These are phyloP conservation scores for Pulveroboletus sp. DNA, from an alignment of 768 basidiomycete species.

Conservation along the genomic window DNA sequence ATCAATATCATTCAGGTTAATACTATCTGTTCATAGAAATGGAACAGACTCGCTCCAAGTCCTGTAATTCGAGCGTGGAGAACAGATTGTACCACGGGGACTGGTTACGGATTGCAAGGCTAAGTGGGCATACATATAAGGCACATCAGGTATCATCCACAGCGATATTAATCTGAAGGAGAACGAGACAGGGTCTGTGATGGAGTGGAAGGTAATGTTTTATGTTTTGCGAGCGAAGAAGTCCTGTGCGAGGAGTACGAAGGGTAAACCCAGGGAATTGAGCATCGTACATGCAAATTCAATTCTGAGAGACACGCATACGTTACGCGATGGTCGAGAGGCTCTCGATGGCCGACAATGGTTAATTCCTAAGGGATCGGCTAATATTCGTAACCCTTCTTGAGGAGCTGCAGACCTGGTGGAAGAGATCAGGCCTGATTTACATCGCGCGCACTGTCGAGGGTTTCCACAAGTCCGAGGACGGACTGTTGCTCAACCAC, in stretches of 20 bases:
- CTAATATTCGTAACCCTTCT: slow-evolving; percentile 32
- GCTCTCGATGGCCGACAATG: slow-evolving; percentile 32
- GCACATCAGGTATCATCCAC: slow-evolving; percentile 36
- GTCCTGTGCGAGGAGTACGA: slow-evolving; percentile 37
- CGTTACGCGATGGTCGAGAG: slow-evolving; percentile 39
- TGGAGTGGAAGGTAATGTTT: slow-evolving; percentile 26
- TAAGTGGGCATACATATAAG: slow-evolving; percentile 40
- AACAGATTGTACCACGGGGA: slow-evolving; percentile 42
- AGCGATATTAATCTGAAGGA: slow-evolving; percentile 33
- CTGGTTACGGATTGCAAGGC: slow-evolving; percentile 32
- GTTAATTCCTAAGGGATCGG: slow-evolving; percentile 36
- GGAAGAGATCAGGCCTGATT: slow-evolving; percentile 31
- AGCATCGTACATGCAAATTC: neutral
- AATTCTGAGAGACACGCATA: slow-evolving; percentile 11
- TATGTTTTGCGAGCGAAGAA: slow-evolving; percentile 33
- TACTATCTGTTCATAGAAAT: neutral
- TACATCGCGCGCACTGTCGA: slow-evolving; percentile 22
- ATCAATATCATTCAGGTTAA: slow-evolving; percentile 16
- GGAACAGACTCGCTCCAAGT: slow-evolving; percentile 31
- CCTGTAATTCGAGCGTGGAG: slow-evolving; percentile 29
- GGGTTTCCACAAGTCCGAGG: slow-evolving; percentile 30
- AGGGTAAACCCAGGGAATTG: slow-evolving; percentile 26
- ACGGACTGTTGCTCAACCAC: slow-evolving; percentile 30
- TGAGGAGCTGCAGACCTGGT: slow-evolving; percentile 32
- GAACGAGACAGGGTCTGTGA: slow-evolving; percentile 35